Evolutionary conservation across 345 rosid genomes (phyloP), one percentile per base, ranked within the genome.

Genomic region (Pistacia vera): DNA sequence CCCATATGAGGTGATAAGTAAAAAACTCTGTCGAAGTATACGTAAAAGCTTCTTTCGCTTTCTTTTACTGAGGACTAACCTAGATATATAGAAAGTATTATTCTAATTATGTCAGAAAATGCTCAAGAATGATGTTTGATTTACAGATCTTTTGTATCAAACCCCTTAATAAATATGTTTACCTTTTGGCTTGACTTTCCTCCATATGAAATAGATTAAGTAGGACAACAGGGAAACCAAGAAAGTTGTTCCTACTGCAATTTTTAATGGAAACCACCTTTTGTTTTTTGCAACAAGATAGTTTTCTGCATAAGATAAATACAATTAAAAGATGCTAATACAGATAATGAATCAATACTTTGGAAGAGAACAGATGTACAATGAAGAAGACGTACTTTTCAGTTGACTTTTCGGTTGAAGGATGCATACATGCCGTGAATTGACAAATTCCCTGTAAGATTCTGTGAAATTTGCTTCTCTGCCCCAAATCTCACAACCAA

Each of bases 401-500:
- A 0, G 25, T 25, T 22, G 22, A 22, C 22, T 22, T 22, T 41
- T 41, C 8, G 6, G 46, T 41, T 41, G 46, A 41, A 41, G 46
- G 46, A 41, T 41, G 9, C 46, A 8, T 41, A 41, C 6, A 41
- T 41, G 9, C 46, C 46, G 46, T 41, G 9, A 0, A 41, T 41
- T 5, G 46, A 41, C 8, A 41, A 6, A 7, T 41, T 7, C 46
- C 46, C 16, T 0, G 46, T 41, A 5, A 18, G 58, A 16, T 64
- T 57, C 16, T 58, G 9, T 67, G 13, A 63, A 64, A 6, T 38
- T 28, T 17, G 68, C n/a, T 8, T 30, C 33, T 11, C 71, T 52
- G 17, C 63, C 16, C 85, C 85, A 79, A n/a, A 68, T 36, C 60
- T 79, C 76, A 59, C 80, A 79, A 3, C 52, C 73, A 41, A 28